Evolutionary conservation across 352 stramenopile genomes (phyloP).

Genomic region (Phytopythium litorale): DNA sequence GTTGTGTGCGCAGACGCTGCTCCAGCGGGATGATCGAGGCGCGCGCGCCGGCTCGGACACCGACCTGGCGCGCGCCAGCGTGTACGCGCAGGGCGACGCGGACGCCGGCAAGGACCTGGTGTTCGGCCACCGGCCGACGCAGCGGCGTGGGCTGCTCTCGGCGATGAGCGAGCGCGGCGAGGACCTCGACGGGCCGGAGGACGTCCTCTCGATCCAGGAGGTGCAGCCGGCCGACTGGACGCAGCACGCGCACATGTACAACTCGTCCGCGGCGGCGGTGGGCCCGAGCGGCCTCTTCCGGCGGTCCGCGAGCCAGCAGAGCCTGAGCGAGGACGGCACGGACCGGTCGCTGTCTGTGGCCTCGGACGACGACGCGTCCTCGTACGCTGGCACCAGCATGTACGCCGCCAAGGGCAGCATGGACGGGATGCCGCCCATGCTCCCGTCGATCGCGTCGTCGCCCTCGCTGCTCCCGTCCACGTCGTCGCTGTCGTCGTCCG

Average conservation of each 20-base stretch:
- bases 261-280: slow-evolving; percentile 9
- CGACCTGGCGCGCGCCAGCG: slow-evolving; percentile 34
- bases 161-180: slow-evolving; percentile 28
- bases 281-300: slow-evolving; percentile 20
- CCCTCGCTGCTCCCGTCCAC: slow-evolving; percentile 3
- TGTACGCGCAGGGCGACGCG: slow-evolving; percentile 38
- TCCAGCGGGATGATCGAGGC: slow-evolving; percentile 30
- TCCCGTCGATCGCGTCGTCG: slow-evolving; percentile 5
- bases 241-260: slow-evolving; percentile 17
- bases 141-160: not conserved
- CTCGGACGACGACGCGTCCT: slow-evolving; percentile 41
- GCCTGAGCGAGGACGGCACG: slow-evolving; percentile 50
- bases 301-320: slow-evolving; percentile 32
- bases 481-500: not conserved
- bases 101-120: slow-evolving; percentile 42
- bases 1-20: slow-evolving; percentile 26
- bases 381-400: slow-evolving; percentile 4
- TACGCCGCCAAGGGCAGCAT: slow-evolving; percentile 15
- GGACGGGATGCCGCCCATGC: slow-evolving; percentile 18
- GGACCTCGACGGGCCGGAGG: slow-evolving; percentile 23
- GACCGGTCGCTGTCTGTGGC: slow-evolving; percentile 61
- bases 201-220: slow-evolving; percentile 9
- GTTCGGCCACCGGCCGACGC: slow-evolving; percentile 22
- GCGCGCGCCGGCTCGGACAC: slow-evolving; percentile 23
- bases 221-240: slow-evolving; percentile 23